Percentiles rank a stretch among this genome's conserved stretches.
Evolutionary conservation across 2,329 filamentous ascomycete genomes (phyloP).

Genomic region (Claviceps sp.): DNA sequence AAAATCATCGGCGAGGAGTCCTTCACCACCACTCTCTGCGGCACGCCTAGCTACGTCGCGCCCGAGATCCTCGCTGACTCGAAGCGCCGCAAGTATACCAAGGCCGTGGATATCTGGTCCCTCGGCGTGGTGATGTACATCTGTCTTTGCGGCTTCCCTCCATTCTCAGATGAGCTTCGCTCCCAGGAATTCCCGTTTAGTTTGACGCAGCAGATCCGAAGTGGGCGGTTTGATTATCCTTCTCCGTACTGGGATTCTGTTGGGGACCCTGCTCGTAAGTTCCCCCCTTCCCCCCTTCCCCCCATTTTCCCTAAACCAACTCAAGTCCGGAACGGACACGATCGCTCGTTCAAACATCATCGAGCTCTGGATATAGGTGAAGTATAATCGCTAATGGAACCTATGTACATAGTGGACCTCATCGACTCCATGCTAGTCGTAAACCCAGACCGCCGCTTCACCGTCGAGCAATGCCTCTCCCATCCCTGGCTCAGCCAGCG

Average conservation of each 20-base stretch:
- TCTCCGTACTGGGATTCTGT: slow-evolving; percentile 71
- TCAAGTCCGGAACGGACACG: too few species aligned
- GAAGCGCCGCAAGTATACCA: slow-evolving; percentile 76
- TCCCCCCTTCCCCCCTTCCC: slow-evolving; percentile 3
- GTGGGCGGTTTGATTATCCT: slow-evolving; percentile 83
- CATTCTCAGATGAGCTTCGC: slow-evolving; percentile 89
- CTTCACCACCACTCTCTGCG: slow-evolving; percentile 90
- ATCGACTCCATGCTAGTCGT: slow-evolving; percentile 94
- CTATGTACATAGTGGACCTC: slow-evolving; percentile 46
- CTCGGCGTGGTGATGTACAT: slow-evolving; percentile 97
- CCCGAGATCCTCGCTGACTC: slow-evolving; percentile 84
- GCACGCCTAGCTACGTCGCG: slow-evolving; percentile 94
- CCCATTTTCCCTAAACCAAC: background rate
- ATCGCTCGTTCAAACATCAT: too few species aligned
- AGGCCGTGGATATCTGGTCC: slow-evolving; percentile 93
- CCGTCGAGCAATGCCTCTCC: slow-evolving; percentile 77
- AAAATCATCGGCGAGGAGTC: slow-evolving; percentile 99
- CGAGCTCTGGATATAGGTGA: too few species aligned
- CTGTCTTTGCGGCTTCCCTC: slow-evolving; percentile 90
- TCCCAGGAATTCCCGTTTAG: slow-evolving; percentile 71
- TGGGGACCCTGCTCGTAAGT: slow-evolving; percentile 55
- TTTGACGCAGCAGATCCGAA: slow-evolving; percentile 78
- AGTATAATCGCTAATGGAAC: background rate
- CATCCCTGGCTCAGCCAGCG: slow-evolving; percentile 77
- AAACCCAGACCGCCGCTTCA: slow-evolving; percentile 69